phyloP scores from a whole-genome alignment of 129 eudicot species.

The Lonicera japonica region DNA sequence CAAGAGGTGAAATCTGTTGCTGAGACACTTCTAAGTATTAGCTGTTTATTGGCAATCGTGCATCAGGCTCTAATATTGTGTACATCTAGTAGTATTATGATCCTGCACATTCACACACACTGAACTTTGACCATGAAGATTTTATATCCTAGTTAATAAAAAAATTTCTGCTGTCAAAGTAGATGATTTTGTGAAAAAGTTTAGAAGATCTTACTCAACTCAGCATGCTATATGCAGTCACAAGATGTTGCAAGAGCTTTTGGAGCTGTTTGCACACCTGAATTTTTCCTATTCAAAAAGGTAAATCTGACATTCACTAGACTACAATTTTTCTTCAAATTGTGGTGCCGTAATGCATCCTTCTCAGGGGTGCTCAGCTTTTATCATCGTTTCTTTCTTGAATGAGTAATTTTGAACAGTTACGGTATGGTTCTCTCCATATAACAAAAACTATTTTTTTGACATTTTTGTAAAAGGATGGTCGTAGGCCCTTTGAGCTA shows the following conservation, averaged over 20 bases:
- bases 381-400: not conserved
- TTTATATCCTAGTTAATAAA: not conserved
- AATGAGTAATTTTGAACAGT: not conserved
- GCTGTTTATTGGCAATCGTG: too few species aligned
- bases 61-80: too few species aligned
- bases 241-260: conserved; percentile 96
- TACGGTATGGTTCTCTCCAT: not conserved
- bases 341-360: not conserved
- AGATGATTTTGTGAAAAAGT: not conserved
- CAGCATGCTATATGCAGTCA: conserved; percentile 44
- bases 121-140: conserved; percentile 6
- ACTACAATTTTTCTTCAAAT: not conserved
- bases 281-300: conserved; percentile 85
- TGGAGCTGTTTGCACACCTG: conserved; percentile 97
- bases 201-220: not conserved
- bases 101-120: not conserved
- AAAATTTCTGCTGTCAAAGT: not conserved
- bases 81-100: not conserved
- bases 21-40: too few species aligned
- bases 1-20: too few species aligned
- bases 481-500: conserved; percentile 91
- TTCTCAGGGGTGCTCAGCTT: not conserved
- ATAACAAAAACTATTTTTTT: not conserved
- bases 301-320: conserved; percentile 20
- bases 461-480: conserved; percentile 55